Conservation (phyloP, 2,329 filamentous ascomycete species). For the Talaromyces marneffei region DNA sequence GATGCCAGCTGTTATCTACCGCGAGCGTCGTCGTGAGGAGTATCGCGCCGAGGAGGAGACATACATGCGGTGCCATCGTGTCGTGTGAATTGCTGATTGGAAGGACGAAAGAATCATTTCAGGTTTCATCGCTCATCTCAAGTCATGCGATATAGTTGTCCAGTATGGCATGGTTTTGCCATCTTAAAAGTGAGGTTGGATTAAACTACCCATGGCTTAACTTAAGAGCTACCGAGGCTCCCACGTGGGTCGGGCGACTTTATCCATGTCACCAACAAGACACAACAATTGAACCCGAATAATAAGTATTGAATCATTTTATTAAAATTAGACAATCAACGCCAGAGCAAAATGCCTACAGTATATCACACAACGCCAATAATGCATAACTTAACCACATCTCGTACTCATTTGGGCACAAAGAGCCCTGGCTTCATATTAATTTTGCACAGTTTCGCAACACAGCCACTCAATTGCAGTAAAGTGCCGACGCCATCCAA, state of each 20-base stretch:
- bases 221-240: too few species aligned
- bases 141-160: too few species aligned
- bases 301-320: background rate
- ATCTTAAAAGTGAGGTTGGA: background rate
- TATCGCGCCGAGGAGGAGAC: background rate
- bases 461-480: slow-evolving; percentile 85
- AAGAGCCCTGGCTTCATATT: slow-evolving; percentile 94
- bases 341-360: background rate
- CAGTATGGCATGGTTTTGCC: too few species aligned
- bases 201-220: background rate
- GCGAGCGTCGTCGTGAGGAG: slow-evolving; percentile 4
- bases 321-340: background rate
- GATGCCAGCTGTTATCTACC: slow-evolving; percentile 51
- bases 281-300: too few species aligned
- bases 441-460: slow-evolving; percentile 85
- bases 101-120: background rate
- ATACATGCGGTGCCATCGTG: background rate
- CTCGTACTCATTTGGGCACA: slow-evolving; percentile 31
- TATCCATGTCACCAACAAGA: too few species aligned
- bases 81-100: background rate
- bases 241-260: background rate
- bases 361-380: slow-evolving; percentile 3
- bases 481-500: slow-evolving; percentile 96
- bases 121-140: background rate
- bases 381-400: slow-evolving; percentile 1